Conservation (phyloP, 768 basidiomycete species). For the Hydnomerulius pinastri region DNA sequence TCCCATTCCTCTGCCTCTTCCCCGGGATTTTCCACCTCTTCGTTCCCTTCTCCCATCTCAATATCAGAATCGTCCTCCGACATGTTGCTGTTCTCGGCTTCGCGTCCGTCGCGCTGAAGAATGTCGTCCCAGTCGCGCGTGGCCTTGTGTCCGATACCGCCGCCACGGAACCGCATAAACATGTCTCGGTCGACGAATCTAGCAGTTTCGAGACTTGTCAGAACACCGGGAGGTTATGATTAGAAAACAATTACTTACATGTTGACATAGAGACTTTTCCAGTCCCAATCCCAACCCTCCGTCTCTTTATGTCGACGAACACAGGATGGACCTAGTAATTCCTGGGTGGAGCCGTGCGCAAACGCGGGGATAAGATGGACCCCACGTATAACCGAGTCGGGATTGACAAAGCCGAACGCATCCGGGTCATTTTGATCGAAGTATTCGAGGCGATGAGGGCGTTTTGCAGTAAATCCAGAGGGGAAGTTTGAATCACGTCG, state of each 20-base stretch:
- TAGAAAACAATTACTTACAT: constrained; percentile 36
- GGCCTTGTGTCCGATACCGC: too few species aligned
- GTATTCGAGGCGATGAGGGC: constrained; percentile 37
- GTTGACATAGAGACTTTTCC: constrained; percentile 33
- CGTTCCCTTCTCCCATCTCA: too few species aligned
- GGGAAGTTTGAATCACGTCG: constrained; percentile 14
- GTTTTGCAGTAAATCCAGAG: constrained; percentile 27
- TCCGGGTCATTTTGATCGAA: neutral
- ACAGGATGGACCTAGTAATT: constrained; percentile 5
- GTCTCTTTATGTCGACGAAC: constrained; percentile 3
- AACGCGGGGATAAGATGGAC: constrained; percentile 24
- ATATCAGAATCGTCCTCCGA: too few species aligned
- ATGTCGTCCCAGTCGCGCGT: too few species aligned
- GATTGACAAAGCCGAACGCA: constrained; percentile 20
- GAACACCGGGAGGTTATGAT: too few species aligned
- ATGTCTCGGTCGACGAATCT: too few species aligned
- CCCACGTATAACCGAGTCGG: constrained; percentile 7
- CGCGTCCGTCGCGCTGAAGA: too few species aligned
- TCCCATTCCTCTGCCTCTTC: too few species aligned
- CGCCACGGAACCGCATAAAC: too few species aligned
- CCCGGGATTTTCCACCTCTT: too few species aligned
- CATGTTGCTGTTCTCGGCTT: too few species aligned
- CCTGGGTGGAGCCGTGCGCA: constrained; percentile 9
- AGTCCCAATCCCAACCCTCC: constrained; percentile 21
- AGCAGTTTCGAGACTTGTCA: too few species aligned